Evolutionary conservation across 371 early-diverging fungal genomes (phyloP), one percentile per base, ranked within the genome.

Genomic region (Caulochytrium protostelioides): DNA sequence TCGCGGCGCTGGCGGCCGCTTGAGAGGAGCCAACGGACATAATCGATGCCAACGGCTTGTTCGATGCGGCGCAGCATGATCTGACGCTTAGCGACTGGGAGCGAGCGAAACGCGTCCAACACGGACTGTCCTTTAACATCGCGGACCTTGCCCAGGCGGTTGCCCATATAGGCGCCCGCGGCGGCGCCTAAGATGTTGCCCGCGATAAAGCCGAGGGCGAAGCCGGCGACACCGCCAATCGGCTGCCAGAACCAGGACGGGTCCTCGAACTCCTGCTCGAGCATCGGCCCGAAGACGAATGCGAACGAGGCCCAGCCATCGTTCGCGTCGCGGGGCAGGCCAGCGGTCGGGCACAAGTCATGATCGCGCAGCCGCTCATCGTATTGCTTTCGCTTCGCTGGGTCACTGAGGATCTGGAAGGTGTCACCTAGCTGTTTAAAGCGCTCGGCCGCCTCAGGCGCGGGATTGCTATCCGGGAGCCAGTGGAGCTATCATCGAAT

Each of bases 171-270:
- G 23, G 37, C 46, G 2, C 59, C 59, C 39, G 44, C 36, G 23
- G 55, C 31, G 26, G 59, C 59, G 18, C 59, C 59, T 16, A 55
- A 53, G 27, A 58, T 39, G 46, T 58, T 58, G 34, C 54, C 38
- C 19, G 50, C 44, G 28, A 58, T 58, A 35, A 58, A 58, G 19
- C 55, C 37, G 20, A 6, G n/a, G 19, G 5, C 3, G 25, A 33
- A 23, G 7, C 59, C 59, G 22, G 53, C 55, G 10, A 29, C 44
- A 6, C 42, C 44, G 2, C 59, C 59, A 31, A 59, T 33, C 16
- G 55, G 59, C 32, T 54, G 48, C 51, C 52, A 59, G 36, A 53
- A 59, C 38, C 43, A 53, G 10, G 13, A 10, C n/a, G 10, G 10
- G 10, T 26, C 10, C 10, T 26, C 27, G 10, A 26, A 26, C 44